Evolutionary conservation across 2,329 filamentous ascomycete species (phyloP), one percentile per base, ranked within the genome.

Genomic region (Neofusicoccum ribis): DNA sequence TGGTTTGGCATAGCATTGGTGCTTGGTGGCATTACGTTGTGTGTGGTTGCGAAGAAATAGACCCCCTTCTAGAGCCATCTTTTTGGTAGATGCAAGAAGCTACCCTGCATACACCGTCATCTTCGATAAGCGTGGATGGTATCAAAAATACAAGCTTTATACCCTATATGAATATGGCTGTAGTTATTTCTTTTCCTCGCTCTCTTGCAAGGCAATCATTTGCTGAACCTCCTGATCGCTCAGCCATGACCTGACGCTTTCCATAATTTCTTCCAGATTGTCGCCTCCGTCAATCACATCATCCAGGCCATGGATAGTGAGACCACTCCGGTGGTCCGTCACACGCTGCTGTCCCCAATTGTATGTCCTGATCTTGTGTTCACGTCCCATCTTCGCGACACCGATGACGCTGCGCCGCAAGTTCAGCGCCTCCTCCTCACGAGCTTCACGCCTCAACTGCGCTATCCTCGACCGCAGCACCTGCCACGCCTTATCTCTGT

Each of bases 311-410:
- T 94, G 88, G 14, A 93, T 84, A 64, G 93, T 93, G 44, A 91
- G 76, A 0, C 91, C 92, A 71, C 90, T 92, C 46, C 93, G 84
- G 78, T 97, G 93, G 73, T 97, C 93, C 1, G 93, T 96, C 69
- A 95, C 93, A 49, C 93, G 84, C 77, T 93, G 89, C 77, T 91
- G 88, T 3, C 83, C 82, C 77, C 83, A 91, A 76, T 97, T 97
- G 78, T 97, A 97, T 0, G 93, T 97, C 67, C 93, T 84, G 66
- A 99, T 90, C 82, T 99, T 99, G 80, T 98, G 93, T 52, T 92
- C 92, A 47, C 95, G 86, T 5, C 93, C 95, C 80, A 95, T 93
- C 72, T 90, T 85, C 7, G 84, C 90, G 65, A 93, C 88, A 70
- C 91, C 88, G 68, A 96, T 85, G 3, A 93, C 92, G 68, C 89